Evolutionary conservation across 306 rosid species (phyloP), one percentile per base, ranked within the genome.

Genomic region (Lathyrus oleraceus): DNA sequence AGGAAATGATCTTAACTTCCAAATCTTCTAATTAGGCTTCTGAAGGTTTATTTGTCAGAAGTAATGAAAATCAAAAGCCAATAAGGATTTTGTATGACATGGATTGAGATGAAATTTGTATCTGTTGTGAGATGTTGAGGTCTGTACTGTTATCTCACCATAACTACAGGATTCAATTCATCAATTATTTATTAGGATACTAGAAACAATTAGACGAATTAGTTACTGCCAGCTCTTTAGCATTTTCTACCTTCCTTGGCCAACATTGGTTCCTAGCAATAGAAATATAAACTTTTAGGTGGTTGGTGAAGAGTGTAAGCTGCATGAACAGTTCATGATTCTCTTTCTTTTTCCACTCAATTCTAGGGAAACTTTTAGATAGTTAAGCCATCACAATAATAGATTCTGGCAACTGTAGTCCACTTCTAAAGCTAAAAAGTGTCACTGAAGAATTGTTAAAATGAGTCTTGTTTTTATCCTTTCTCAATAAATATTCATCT

Each of bases 11-110:
- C 28, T 39, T 27, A 35, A 42, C 39, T 35, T 17, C 7, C 57
- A 48, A 21, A 57, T 36, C 51, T 28, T 38, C 53, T 68, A 68
- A 39, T 45, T 63, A 9, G 32, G n/a, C 69, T 53, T 63, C 10
- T 23, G 27, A 76, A 61, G 47, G 44, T 54, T 74, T 36, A 42
- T 69, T 6, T 72, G 53, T 44, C 52, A 61, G 5, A 35, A 35
- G 30, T 36, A 43, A 58, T 75, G 28, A 32, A 32, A 32, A 35
- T 27, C 44, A 12, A n/a, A 58, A 40, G 65, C 16, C 28, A 71
- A 45, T 20, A 16, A 27, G 38, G 65, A 8, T 60, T 59, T 59
- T 10, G 7, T 60, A 32, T 63, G 21, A 40, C 27, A 38, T 15
- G 52, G 35, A 30, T 15, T 43, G 11, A 59, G 28, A 71, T 45